phyloP scores from a whole-genome alignment of 495 filamentous ascomycete genomes.

The Xylaria longipes region DNA sequence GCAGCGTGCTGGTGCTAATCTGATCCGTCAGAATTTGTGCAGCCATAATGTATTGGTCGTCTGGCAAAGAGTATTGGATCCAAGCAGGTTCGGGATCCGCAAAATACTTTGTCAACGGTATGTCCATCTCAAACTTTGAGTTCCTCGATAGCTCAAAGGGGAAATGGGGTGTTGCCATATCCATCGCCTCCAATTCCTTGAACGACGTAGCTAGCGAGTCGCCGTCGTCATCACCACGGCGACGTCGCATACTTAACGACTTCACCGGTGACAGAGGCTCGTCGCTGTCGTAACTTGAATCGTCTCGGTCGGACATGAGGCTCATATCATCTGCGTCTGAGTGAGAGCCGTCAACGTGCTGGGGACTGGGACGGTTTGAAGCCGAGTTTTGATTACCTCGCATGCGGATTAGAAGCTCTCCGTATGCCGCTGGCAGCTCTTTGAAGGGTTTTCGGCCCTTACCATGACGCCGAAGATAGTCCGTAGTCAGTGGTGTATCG shows the following conservation, averaged over 20 bases:
- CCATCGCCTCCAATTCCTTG: constrained; percentile 49
- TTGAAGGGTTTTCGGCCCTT: constrained; percentile 46
- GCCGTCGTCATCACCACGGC: constrained; percentile 52
- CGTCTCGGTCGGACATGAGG: constrained; percentile 57
- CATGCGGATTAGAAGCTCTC: constrained; percentile 43
- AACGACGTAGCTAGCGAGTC: constrained; percentile 57
- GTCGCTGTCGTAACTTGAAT: constrained; percentile 52
- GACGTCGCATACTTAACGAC: constrained; percentile 42
- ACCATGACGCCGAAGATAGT: constrained; percentile 45
- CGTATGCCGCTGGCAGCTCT: constrained; percentile 44
- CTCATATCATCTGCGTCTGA: constrained; percentile 56
- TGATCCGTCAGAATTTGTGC: constrained; percentile 70
- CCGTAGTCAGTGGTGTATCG: constrained; percentile 46
- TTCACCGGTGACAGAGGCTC: constrained; percentile 53
- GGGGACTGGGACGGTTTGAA: constrained; percentile 36
- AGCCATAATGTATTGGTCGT: constrained; percentile 61
- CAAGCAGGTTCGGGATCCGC: constrained; percentile 55
- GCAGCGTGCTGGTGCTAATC: constrained; percentile 53
- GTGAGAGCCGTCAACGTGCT: constrained; percentile 42
- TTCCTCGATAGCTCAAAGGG: constrained; percentile 48
- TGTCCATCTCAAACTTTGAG: constrained; percentile 48
- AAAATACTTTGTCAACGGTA: constrained; percentile 56
- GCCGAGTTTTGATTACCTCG: constrained; percentile 33
- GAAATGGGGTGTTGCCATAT: constrained; percentile 45
- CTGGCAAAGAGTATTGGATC: constrained; percentile 48